phyloP scores from a whole-genome alignment of 1,284 basidiomycete genomes.

The Sutorius eximius region DNA sequence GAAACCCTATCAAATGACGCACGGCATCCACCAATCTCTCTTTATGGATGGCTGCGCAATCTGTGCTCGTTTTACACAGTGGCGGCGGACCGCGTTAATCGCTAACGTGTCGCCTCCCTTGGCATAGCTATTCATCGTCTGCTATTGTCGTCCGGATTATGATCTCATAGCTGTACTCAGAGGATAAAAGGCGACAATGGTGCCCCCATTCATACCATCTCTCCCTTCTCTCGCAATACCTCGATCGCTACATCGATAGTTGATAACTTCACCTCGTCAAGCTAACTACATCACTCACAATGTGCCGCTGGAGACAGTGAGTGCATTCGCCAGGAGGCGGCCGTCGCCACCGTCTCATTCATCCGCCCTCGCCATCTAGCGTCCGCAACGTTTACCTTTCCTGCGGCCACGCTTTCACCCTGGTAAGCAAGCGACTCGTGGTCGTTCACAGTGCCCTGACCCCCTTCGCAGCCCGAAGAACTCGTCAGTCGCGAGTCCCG shows the following conservation, averaged over 20 bases:
- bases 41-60: conserved; percentile 29
- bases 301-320: conserved; percentile 43
- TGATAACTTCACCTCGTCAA: not conserved
- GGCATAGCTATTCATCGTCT: conserved; percentile 22
- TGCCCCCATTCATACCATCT: conserved; percentile 13
- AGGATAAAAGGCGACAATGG: conserved; percentile 29
- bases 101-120: conserved; percentile 23
- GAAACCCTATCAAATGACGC: conserved; percentile 41
- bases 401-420: conserved; percentile 40
- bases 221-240: conserved; percentile 1
- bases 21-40: conserved; percentile 30
- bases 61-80: conserved; percentile 30
- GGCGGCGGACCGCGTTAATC: conserved; percentile 24
- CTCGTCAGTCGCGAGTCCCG: conserved; percentile 20
- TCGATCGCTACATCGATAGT: conserved; percentile 2
- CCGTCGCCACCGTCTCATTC: conserved; percentile 10
- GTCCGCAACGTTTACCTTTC: conserved; percentile 44
- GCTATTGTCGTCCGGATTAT: conserved; percentile 15
- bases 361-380: conserved; percentile 20
- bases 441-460: conserved; percentile 4
- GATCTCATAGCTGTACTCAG: conserved; percentile 30
- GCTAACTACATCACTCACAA: conserved; percentile 15
- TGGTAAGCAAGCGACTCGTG: conserved; percentile 32
- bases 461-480: conserved; percentile 31
- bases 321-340: conserved; percentile 6